Percentiles rank a stretch among this genome's conserved stretches.
Evolutionary conservation across 2,329 filamentous ascomycete genomes (phyloP).

Genomic region (Penicillium psychrosexuale): DNA sequence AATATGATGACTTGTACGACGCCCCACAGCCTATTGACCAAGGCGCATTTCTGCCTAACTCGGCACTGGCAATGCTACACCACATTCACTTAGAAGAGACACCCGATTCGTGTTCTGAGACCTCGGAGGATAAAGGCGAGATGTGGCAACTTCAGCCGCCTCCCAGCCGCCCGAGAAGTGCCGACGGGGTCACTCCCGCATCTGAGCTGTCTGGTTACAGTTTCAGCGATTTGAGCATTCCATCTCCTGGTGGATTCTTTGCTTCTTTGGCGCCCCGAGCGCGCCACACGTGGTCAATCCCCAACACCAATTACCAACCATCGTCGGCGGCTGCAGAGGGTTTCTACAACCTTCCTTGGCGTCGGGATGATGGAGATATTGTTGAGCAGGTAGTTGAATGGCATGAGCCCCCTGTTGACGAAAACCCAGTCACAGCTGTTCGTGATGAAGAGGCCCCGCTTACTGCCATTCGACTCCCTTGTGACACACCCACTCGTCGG

Average conservation of each 20-base stretch:
- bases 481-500: conserved; percentile 34
- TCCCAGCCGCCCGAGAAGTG: conserved; percentile 47
- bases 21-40: conserved; percentile 35
- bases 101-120: conserved; percentile 40
- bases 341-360: conserved; percentile 86
- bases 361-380: conserved; percentile 47
- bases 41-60: conserved; percentile 72
- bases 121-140: conserved; percentile 54
- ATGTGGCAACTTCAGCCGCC: conserved; percentile 60
- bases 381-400: conserved; percentile 68
- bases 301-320: conserved; percentile 58
- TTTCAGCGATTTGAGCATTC: conserved; percentile 79
- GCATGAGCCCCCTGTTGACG: conserved; percentile 38
- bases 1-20: conserved; percentile 20
- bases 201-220: conserved; percentile 63
- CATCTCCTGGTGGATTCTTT: conserved; percentile 90
- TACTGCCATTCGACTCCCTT: conserved; percentile 49
- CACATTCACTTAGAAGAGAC: conserved; percentile 60
- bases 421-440: conserved; percentile 36
- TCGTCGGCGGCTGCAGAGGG: conserved; percentile 88
- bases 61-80: conserved; percentile 75
- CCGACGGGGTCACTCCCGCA: conserved; percentile 47
- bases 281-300: conserved; percentile 77
- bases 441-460: conserved; percentile 32
- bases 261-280: conserved; percentile 73